Evolutionary conservation across 345 rosid genomes (phyloP), one percentile per base, ranked within the genome.

Genomic region (Firmiana major): DNA sequence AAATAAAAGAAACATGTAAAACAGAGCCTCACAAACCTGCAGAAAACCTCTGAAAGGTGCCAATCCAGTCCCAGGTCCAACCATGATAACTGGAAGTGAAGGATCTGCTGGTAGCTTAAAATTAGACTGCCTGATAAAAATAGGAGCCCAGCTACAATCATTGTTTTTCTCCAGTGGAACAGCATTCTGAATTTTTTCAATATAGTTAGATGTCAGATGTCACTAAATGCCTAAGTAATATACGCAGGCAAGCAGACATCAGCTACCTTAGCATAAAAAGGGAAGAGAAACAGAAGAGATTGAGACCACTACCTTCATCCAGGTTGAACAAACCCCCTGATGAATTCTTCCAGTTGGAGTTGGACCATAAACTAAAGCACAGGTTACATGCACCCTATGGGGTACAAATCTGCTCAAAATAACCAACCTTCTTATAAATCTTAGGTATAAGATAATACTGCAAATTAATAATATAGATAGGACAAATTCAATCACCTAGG

Each of bases 291-390:
- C 24, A 5, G 7, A 28, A 51, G 17, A 64, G 71, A 54, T 34
- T 34, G 5, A 3, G 58, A 63, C 28, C 54, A 34, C 19, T 77
- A 89, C 98, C 98, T 90, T 93, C 92, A 93, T 91, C 99, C 99
- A 96, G 40, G 97, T 96, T 24, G 99, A 96, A 85, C 99, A 96
- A 76, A 96, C 84, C 79, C 99, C 99, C 79, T 82, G 90, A 85
- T 93, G 99, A 75, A 87, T 81, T 78, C 99, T 89, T 58, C 97
- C 98, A 5, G 94, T 83, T 34, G 97, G 94, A 58, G 93, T 93
- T 80, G 90, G 87, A 71, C 88, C 99, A 66, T 88, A 86, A 70
- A 96, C 99, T 78, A 96, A 85, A 6, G 99, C 94, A 77, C 94
- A 92, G 42, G 99, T 93, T 66, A 93, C 99, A 88, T 96, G 98